Evolutionary conservation across 1,139 yeast species (phyloP).

Genomic region (Nakaseomyces sp.): DNA sequence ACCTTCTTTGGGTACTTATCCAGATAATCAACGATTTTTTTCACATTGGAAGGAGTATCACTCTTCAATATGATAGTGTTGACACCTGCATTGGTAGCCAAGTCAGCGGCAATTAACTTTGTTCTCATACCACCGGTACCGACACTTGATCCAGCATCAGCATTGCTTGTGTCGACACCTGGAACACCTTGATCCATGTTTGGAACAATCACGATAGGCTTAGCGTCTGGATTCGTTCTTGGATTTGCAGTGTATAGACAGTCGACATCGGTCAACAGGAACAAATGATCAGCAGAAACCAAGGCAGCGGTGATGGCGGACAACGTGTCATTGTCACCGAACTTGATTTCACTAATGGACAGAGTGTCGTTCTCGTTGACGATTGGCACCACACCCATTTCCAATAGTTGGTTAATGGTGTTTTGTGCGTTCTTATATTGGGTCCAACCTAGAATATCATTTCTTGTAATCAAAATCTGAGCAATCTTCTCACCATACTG

Average conservation of each 20-base stretch:
- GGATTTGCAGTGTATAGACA: slow-evolving; percentile 90
- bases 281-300: slow-evolving; percentile 84
- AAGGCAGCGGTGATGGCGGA: slow-evolving; percentile 95
- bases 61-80: slow-evolving; percentile 79
- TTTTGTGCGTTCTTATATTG: slow-evolving; percentile 88
- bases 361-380: slow-evolving; percentile 92
- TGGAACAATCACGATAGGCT: slow-evolving; percentile 68
- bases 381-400: slow-evolving; percentile 86
- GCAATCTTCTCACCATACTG: slow-evolving; percentile 82
- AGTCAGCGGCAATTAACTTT: slow-evolving; percentile 85
- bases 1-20: slow-evolving; percentile 4
- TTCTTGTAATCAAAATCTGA: slow-evolving; percentile 79
- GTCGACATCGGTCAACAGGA: slow-evolving; percentile 86
- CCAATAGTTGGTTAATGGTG: slow-evolving; percentile 65
- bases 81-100: slow-evolving; percentile 88
- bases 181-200: slow-evolving; percentile 44
- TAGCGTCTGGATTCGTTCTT: slow-evolving; percentile 67
- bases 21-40: slow-evolving; percentile 66
- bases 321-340: slow-evolving; percentile 91
- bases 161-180: slow-evolving; percentile 64
- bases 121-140: slow-evolving; percentile 99
- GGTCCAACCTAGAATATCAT: slow-evolving; percentile 81
- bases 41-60: slow-evolving; percentile 61
- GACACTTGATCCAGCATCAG: slow-evolving; percentile 61
- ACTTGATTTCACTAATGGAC: slow-evolving; percentile 82